A percentile compares a stretch with the other conserved stretches of the same genome.
phyloP scores from a whole-genome alignment of 306 rosid genomes.

The Castanea crenata region DNA sequence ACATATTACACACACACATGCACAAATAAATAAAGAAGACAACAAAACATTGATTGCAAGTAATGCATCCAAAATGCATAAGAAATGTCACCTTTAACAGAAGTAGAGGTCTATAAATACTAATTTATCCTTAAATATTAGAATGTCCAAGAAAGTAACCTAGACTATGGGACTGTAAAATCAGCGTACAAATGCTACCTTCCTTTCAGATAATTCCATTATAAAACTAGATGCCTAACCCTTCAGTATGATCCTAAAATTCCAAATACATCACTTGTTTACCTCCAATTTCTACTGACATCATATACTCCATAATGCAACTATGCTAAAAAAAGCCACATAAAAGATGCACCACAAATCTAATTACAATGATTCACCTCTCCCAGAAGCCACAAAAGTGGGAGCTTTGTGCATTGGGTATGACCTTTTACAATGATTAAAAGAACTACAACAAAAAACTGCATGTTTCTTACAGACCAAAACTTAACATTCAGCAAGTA shows the following conservation, averaged over 20 bases:
- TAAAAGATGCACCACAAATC: neutral
- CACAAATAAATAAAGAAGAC: neutral
- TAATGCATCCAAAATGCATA: neutral
- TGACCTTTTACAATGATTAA: neutral
- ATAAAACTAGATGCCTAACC: neutral
- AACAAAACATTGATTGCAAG: neutral
- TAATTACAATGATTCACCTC: neutral
- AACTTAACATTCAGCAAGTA: constrained; percentile 10
- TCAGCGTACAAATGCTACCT: neutral
- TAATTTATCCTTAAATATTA: neutral
- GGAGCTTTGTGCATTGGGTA: too few species aligned
- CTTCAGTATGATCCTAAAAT: neutral
- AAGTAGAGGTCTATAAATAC: neutral
- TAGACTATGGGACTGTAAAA: neutral
- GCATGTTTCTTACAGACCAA: neutral
- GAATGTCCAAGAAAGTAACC: neutral
- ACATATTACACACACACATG: neutral
- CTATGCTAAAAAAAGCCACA: neutral
- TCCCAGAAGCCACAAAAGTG: too few species aligned
- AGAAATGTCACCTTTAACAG: neutral
- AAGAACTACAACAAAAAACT: neutral
- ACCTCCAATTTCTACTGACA: neutral
- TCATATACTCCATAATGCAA: neutral
- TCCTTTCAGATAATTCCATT: neutral
- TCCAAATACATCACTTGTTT: neutral